These are phyloP conservation scores for Pseudonitzschia pungens DNA, from an alignment of 108 stramenopile species.

Conservation along the genomic window DNA sequence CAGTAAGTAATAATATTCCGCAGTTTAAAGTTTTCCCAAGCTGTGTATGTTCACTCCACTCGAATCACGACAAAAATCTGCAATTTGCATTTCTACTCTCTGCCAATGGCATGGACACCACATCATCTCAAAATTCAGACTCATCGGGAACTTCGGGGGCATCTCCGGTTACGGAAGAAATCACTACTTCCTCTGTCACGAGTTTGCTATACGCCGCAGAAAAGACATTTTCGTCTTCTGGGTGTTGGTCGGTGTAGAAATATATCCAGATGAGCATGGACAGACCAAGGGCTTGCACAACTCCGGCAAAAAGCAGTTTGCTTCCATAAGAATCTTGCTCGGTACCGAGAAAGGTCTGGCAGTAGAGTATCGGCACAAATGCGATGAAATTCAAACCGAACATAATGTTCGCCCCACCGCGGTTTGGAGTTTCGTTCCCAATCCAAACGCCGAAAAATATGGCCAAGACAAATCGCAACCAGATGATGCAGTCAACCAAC, in stretches of 20 bases:
- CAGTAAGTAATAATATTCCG: no score
- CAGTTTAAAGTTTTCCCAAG: no score
- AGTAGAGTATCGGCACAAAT: constrained; percentile 65
- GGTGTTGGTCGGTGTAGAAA: constrained; percentile 49
- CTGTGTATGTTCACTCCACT: no score
- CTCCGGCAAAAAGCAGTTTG: constrained; percentile 56
- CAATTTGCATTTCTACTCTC: no score
- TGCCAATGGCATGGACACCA: neutral
- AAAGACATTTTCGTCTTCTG: constrained; percentile 42
- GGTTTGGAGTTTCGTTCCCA: constrained; percentile 24
- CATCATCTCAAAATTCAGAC: constrained; percentile 23
- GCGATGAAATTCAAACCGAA: constrained; percentile 69
- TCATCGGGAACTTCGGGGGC: constrained; percentile 9
- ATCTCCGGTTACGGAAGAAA: neutral
- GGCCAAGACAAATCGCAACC: constrained; percentile 58
- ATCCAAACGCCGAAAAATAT: constrained; percentile 49
- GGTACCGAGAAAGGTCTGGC: constrained; percentile 50
- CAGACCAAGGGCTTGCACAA: constrained; percentile 57
- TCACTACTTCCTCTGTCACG: constrained; percentile 1
- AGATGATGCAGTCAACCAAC: constrained; percentile 54
- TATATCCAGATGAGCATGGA: constrained; percentile 67
- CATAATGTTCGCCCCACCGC: constrained; percentile 39
- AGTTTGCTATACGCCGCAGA: constrained; percentile 1
- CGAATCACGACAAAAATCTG: no score
- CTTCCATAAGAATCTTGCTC: constrained; percentile 49